Conservation (phyloP, 108 stramenopile species). For the Thalassiosira profunda region DNA sequence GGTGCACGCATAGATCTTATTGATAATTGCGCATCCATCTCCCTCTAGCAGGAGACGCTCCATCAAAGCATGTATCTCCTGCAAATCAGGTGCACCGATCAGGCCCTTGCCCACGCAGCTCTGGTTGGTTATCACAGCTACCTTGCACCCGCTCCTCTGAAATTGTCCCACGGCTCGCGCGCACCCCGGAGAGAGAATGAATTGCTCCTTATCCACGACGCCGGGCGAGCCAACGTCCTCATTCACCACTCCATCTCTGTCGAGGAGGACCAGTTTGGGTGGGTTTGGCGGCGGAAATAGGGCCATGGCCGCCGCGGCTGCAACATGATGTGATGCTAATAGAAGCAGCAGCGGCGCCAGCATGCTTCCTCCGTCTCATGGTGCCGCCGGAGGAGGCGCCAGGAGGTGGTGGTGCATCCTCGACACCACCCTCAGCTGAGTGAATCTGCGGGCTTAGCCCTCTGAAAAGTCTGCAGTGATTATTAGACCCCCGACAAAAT, state of each 20-base stretch:
- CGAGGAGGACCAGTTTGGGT: slow-evolving; percentile 28
- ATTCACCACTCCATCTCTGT: slow-evolving; percentile 55
- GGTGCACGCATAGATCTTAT: slow-evolving; percentile 44
- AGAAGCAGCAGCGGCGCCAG: too few relatives aligned
- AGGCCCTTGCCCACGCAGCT: slow-evolving; percentile 52
- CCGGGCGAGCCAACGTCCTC: slow-evolving; percentile 54
- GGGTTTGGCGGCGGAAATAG: too few relatives aligned
- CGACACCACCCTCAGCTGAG: too few relatives aligned
- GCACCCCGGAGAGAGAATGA: slow-evolving; percentile 21
- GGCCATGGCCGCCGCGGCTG: too few relatives aligned
- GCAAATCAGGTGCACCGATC: slow-evolving; percentile 15
- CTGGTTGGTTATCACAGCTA: slow-evolving; percentile 48
- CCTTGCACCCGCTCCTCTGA: slow-evolving; percentile 20
- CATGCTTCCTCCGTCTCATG: too few relatives aligned
- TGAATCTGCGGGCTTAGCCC: too few relatives aligned
- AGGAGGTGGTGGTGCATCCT: too few relatives aligned
- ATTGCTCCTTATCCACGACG: slow-evolving; percentile 14
- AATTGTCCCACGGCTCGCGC: slow-evolving; percentile 36
- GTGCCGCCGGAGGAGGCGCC: too few relatives aligned
- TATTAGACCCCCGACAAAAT: too few relatives aligned
- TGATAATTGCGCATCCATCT: slow-evolving; percentile 29
- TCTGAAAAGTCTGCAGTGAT: too few relatives aligned
- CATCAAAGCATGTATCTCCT: slow-evolving; percentile 26
- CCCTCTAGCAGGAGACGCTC: slow-evolving; percentile 9
- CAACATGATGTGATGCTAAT: too few relatives aligned